Conservation (phyloP, 371 early-diverging fungal genomes). For the Mucor lusitanicus region DNA sequence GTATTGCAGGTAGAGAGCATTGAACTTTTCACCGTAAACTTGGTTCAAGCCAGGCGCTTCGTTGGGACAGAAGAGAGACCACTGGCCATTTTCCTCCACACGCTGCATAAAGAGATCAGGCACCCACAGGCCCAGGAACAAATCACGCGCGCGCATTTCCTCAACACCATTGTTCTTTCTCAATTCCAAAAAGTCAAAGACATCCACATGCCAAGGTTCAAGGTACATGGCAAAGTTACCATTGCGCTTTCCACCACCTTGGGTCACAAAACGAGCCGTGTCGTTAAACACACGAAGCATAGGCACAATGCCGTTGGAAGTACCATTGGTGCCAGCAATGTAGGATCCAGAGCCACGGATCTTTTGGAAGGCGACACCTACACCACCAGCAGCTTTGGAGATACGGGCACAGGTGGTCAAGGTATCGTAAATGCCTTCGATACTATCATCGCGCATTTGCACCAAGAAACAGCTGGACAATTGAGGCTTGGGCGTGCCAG, state of each 20-base stretch:
- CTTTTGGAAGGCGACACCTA: conserved; percentile 97
- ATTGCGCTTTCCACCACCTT: conserved; percentile 99
- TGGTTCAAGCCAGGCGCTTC: conserved; percentile 94
- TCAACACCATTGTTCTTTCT: conserved; percentile 99
- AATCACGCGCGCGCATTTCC: conserved; percentile 95
- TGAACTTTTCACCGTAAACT: conserved; percentile 96
- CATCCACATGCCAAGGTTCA: conserved; percentile 99
- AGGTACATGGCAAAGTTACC: conserved; percentile 99
- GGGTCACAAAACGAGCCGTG: conserved; percentile 98
- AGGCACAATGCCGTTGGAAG: conserved; percentile 98
- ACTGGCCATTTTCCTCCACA: conserved; percentile 93
- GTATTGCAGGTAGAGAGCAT: conserved; percentile 87
- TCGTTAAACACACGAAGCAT: conserved; percentile 99
- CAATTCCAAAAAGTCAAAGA: conserved; percentile 98
- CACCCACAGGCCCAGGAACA: conserved; percentile 99
- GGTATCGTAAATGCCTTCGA: conserved; percentile 99
- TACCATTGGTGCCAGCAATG: conserved; percentile 98
- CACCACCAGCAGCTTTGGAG: conserved; percentile 98
- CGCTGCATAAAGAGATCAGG: conserved; percentile 99
- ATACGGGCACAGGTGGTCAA: conserved; percentile 97
- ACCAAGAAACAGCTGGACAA: conserved; percentile 96
- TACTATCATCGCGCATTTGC: conserved; percentile 95
- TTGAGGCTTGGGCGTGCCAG: conserved; percentile 96
- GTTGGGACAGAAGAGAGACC: conserved; percentile 98
- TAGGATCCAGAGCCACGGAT: conserved; percentile 95